Percentiles rank a stretch among this genome's conserved stretches.
phyloP scores from a whole-genome alignment of 2,329 filamentous ascomycete genomes.

The Aspergillus texensis region DNA sequence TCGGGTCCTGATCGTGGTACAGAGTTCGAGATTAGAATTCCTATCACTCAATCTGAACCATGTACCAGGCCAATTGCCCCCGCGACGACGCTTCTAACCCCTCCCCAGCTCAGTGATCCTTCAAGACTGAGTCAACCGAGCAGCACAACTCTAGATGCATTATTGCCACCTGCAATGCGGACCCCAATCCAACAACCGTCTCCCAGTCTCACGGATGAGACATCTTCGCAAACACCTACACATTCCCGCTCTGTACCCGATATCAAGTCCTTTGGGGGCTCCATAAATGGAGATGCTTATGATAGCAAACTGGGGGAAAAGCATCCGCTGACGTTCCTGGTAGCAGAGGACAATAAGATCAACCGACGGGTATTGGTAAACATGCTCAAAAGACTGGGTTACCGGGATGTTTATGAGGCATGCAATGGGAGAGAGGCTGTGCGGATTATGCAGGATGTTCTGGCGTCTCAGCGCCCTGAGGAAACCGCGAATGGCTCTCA shows the following conservation, averaged over 20 bases:
- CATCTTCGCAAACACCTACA: slow-evolving; percentile 26
- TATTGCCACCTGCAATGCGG: slow-evolving; percentile 26
- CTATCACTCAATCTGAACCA: slow-evolving; percentile 53
- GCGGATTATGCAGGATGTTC: slow-evolving; percentile 56
- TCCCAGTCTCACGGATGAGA: slow-evolving; percentile 31
- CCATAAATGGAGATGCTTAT: slow-evolving; percentile 38
- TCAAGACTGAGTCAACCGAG: slow-evolving; percentile 26
- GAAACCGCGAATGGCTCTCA: slow-evolving; percentile 22
- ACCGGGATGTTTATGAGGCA: slow-evolving; percentile 64
- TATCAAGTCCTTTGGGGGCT: slow-evolving; percentile 29
- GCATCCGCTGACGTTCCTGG: slow-evolving; percentile 67
- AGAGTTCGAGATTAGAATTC: slow-evolving; percentile 70
- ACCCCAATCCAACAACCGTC: slow-evolving; percentile 34
- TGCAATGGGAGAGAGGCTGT: slow-evolving; percentile 71
- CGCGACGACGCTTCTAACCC: slow-evolving; percentile 43
- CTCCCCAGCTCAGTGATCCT: slow-evolving; percentile 26
- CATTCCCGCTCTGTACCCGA: slow-evolving; percentile 25
- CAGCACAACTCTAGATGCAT: slow-evolving; percentile 24
- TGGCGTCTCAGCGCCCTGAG: slow-evolving; percentile 29
- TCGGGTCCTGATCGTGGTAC: slow-evolving; percentile 63
- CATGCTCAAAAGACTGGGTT: slow-evolving; percentile 70
- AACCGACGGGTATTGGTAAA: slow-evolving; percentile 68
- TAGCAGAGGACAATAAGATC: slow-evolving; percentile 74
- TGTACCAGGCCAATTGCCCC: slow-evolving; percentile 54
- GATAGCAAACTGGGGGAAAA: slow-evolving; percentile 62